phyloP scores from a whole-genome alignment of 108 stramenopile species.

The Skeletonema tropicum region DNA sequence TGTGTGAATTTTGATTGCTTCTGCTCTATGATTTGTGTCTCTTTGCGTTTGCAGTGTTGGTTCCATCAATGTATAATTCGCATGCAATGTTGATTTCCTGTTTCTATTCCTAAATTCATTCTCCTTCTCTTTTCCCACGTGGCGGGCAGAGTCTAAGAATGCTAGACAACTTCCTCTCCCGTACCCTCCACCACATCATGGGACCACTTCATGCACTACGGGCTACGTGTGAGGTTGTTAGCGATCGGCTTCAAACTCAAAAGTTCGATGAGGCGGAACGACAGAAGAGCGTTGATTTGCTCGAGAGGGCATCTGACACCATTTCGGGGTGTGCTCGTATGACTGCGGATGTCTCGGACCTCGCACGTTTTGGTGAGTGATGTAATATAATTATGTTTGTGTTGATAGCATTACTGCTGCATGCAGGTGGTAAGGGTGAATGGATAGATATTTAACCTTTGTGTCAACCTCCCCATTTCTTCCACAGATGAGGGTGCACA shows the following conservation, averaged over 20 bases:
- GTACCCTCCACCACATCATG: slow-evolving; percentile 54
- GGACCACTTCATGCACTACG: slow-evolving; percentile 42
- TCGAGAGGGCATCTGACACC: slow-evolving; percentile 27
- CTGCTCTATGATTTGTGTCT: no score
- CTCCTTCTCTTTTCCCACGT: no score
- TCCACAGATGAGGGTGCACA: slow-evolving; percentile 27
- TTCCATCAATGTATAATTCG: no score
- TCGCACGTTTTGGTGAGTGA: slow-evolving; percentile 26
- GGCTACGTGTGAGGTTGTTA: slow-evolving; percentile 32
- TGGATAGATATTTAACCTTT: not conserved
- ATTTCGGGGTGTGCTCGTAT: slow-evolving; percentile 25
- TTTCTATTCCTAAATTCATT: no score
- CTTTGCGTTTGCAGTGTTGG: no score
- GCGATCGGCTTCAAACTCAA: slow-evolving; percentile 24
- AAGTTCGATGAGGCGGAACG: slow-evolving; percentile 7
- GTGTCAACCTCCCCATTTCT: not conserved
- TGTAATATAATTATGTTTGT: not conserved
- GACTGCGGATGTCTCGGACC: slow-evolving; percentile 37
- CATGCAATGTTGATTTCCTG: no score
- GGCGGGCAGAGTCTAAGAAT: slow-evolving; percentile 15
- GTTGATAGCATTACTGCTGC: no score
- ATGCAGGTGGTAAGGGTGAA: not conserved
- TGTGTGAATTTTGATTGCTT: no score
- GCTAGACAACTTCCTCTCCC: slow-evolving; percentile 44
- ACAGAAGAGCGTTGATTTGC: slow-evolving; percentile 12